Conservation (phyloP, 1,139 yeast genomes). For the Taphrina confusa region DNA sequence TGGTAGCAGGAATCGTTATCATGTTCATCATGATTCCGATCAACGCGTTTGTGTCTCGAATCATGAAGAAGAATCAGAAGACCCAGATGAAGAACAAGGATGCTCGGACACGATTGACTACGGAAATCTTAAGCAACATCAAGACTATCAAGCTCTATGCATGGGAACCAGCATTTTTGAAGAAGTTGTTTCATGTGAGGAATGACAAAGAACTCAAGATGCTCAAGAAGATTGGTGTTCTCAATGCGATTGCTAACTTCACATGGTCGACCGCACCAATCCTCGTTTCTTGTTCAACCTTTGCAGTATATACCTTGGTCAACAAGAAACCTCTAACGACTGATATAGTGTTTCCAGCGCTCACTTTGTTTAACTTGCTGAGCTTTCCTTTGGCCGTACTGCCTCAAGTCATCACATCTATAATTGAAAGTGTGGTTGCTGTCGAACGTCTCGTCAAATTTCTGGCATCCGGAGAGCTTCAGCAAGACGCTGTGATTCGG, state of each 20-base stretch:
- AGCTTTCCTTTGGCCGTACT: slow-evolving; percentile 91
- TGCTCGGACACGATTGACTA: slow-evolving; percentile 69
- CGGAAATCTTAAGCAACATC: slow-evolving; percentile 86
- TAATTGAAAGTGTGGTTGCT: slow-evolving; percentile 91
- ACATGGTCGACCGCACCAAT: slow-evolving; percentile 89
- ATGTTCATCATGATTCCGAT: slow-evolving; percentile 84
- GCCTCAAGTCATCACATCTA: slow-evolving; percentile 83
- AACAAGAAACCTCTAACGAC: slow-evolving; percentile 74
- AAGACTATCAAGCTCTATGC: slow-evolving; percentile 90
- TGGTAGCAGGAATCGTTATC: slow-evolving; percentile 95
- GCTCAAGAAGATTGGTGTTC: slow-evolving; percentile 72
- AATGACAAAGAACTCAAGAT: slow-evolving; percentile 83
- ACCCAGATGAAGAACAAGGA: slow-evolving; percentile 68
- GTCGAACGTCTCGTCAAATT: slow-evolving; percentile 71
- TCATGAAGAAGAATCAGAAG: slow-evolving; percentile 77
- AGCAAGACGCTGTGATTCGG: slow-evolving; percentile 69
- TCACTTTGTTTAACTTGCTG: slow-evolving; percentile 73
- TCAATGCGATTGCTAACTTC: slow-evolving; percentile 71
- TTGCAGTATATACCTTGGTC: slow-evolving; percentile 72
- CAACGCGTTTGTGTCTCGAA: slow-evolving; percentile 70
- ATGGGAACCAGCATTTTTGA: slow-evolving; percentile 87
- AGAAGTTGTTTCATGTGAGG: slow-evolving; percentile 74
- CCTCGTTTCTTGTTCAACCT: slow-evolving; percentile 86
- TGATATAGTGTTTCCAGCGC: slow-evolving; percentile 92
- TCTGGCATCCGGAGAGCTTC: slow-evolving; percentile 76